Conservation (phyloP, 2,329 filamentous ascomycete genomes). For the Annulohypoxylon truncatum region DNA sequence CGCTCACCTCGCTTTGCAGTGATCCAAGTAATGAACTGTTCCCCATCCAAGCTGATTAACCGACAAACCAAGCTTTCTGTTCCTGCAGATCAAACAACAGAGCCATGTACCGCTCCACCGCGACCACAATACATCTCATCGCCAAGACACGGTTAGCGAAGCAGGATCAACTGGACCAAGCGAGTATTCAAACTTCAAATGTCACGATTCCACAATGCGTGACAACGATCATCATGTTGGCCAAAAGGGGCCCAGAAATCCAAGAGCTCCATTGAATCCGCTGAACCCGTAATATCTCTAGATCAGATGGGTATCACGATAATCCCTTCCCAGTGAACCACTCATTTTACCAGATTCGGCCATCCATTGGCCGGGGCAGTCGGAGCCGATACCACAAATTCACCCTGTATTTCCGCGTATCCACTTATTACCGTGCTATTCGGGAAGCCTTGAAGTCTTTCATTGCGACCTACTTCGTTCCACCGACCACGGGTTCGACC, state of each 20-base stretch:
- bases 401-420: constrained; percentile 16
- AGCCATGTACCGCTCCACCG: constrained; percentile 20
- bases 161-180: constrained; percentile 5
- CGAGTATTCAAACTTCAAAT: constrained; percentile 31
- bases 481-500: constrained; percentile 9
- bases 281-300: constrained; percentile 14
- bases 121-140: constrained; percentile 26
- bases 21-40: constrained; percentile 8
- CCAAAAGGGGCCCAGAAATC: constrained; percentile 6
- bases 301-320: constrained; percentile 26
- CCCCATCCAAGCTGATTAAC: constrained; percentile 6
- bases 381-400: constrained; percentile 24
- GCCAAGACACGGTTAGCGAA: constrained; percentile 25
- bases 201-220: constrained; percentile 29
- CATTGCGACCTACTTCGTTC: constrained; percentile 27
- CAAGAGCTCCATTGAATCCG: constrained; percentile 2
- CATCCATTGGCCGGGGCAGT: constrained; percentile 15
- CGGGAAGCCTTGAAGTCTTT: constrained; percentile 2
- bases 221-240: constrained; percentile 32
- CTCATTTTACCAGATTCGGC: constrained; percentile 10
- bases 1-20: constrained; percentile 7
- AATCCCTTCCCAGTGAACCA: constrained; percentile 11
- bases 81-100: constrained; percentile 32
- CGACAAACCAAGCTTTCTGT: constrained; percentile 29
- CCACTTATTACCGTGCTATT: constrained; percentile 13